Base-by-base conservation (phyloP, 768 basidiomycete genomes). In the Collybia sordida region DNA sequence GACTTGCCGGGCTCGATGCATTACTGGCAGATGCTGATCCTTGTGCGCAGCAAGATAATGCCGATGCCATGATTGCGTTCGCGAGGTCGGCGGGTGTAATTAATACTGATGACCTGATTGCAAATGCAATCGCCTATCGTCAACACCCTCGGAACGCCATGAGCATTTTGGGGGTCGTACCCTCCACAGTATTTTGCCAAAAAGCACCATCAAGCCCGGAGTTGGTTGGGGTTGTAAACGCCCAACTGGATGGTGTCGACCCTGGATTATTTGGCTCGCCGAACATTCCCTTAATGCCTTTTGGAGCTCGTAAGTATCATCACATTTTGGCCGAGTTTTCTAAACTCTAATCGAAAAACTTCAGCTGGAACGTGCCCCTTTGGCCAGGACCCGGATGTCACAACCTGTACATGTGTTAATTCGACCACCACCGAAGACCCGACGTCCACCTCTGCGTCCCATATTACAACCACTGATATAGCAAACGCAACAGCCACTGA, bases 1-100 rank as follows among this genome's bases (percentile, higher is more conserved):
- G 75, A 14, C 44, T 71, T 34, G 58, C 53, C 37, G 74, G 72
- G 21, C 70, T 71, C 61, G 70, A 70, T 55, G 74, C 75, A 14
- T 69, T 80, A 23, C 69, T 74, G 34, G 74, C 72, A 24, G 66
- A 69, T 21, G 72, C 75, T 1, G 72, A 72, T 59, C 66, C 72
- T 1, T 81, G 79, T 58, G 77, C 66, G 8, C 78, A 80, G 51
- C 79, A 79, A 59, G 66, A 72, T 52, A 67, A 69, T 49, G 75
- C 77, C 3, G 78, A 80, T 59, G 63, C 60, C 14, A 81, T 81
- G 77, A 72, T 79, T 55, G 69, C 69, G 45, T 80, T 77, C 47
- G 76, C 78, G 42, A 78, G 79, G 53, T 72, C 71, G 15, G 12
- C 64, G 7, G 72, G 73, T 3, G 64, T 77, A 45, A 59, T 45